Conservation (phyloP, 164 flowering plant species). For the Aristolochia contorta region DNA sequence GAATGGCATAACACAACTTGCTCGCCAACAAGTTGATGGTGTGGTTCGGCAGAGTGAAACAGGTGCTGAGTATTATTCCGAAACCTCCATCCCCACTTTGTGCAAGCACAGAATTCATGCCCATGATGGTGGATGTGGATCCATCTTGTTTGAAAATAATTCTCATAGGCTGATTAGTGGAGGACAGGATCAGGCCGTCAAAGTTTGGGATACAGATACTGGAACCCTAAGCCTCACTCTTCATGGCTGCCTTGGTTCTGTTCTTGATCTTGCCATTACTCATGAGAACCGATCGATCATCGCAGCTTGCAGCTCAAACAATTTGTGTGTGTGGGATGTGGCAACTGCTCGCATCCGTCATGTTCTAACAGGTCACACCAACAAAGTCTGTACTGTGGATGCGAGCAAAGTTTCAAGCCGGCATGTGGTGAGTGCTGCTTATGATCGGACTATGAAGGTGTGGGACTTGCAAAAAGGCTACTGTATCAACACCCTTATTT, state of each 20-base stretch:
- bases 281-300: conserved; percentile 66
- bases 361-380: conserved; percentile 84
- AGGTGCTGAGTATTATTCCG: conserved; percentile 64
- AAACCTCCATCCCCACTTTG: conserved; percentile 46
- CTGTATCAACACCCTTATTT: conserved; percentile 71
- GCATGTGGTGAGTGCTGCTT: conserved; percentile 73
- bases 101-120: conserved; percentile 65
- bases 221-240: conserved; percentile 47
- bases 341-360: conserved; percentile 68
- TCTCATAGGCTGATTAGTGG: conserved; percentile 72
- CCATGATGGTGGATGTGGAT: conserved; percentile 87
- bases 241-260: conserved; percentile 74
- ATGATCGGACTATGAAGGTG: conserved; percentile 86
- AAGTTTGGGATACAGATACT: conserved; percentile 77
- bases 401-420: conserved; percentile 64
- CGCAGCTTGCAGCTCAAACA: conserved; percentile 91
- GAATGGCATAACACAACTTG: conserved; percentile 57
- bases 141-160: conserved; percentile 61
- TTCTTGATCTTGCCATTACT: conserved; percentile 76
- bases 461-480: conserved; percentile 94
- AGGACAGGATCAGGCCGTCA: conserved; percentile 75
- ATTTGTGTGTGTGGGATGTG: conserved; percentile 84
- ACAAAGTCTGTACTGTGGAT: conserved; percentile 92
- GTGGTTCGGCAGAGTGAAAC: conserved; percentile 77
- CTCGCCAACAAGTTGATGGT: conserved; percentile 87